Evolutionary conservation across 164 flowering plant genomes (phyloP).

Genomic region (Kingdonia uniflora): DNA sequence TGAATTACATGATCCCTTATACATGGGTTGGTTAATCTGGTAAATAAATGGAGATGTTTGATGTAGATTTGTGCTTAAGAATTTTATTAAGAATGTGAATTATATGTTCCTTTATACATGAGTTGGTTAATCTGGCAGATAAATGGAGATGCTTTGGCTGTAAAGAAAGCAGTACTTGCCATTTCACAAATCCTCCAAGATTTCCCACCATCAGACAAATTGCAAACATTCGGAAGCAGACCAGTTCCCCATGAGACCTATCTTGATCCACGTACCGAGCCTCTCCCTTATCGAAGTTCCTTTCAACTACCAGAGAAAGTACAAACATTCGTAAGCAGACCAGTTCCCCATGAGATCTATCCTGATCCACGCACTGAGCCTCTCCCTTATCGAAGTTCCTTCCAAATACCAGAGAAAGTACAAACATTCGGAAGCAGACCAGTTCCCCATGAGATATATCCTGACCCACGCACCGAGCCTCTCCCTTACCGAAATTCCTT

Average conservation of each 20-base stretch:
- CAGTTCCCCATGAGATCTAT: too few species aligned
- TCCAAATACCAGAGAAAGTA: conserved; percentile 23
- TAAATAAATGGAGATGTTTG: conserved; percentile 68
- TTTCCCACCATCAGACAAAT: conserved; percentile 23
- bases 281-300: too few species aligned
- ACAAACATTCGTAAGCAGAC: too few species aligned
- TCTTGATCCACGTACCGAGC: conserved; percentile 25
- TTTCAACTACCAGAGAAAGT: too few species aligned
- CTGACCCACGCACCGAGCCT: conserved; percentile 23
- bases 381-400: too few species aligned
- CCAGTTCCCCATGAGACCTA: conserved; percentile 17
- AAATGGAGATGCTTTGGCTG: conserved; percentile 52
- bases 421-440: conserved; percentile 24
- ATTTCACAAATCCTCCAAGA: conserved; percentile 64
- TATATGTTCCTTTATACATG: neutral
- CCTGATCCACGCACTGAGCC: conserved; percentile 11
- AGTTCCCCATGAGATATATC: conserved; percentile 17
- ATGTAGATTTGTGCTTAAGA: too few species aligned
- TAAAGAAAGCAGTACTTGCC: conserved; percentile 64
- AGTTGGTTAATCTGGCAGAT: conserved; percentile 37
- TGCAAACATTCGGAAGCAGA: conserved; percentile 23
- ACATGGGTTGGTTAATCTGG: conserved; percentile 7
- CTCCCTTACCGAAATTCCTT: conserved; percentile 17
- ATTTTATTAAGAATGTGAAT: too few species aligned
- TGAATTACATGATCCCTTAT: too few species aligned